Base-by-base conservation (phyloP, 2,329 filamentous ascomycete species). In the Cladophialophora bantiana region DNA sequence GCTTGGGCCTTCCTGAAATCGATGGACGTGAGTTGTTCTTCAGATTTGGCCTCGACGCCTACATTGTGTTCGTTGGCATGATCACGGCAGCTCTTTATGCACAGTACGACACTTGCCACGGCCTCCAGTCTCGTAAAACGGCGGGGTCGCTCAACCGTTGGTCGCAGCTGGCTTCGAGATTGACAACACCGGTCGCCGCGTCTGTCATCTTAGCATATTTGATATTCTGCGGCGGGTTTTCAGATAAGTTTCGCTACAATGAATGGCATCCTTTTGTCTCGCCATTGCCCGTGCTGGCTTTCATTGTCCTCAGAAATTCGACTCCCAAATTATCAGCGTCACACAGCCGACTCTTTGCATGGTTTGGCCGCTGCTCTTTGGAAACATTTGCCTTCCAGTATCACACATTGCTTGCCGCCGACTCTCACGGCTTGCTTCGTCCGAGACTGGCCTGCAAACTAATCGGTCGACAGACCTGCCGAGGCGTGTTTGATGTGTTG, bases 321-420 rank as follows among this genome's bases (percentile, higher is more conserved):
- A 78, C 80, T 61, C 69, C 72, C 0, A 56, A 71, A 0, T 75
- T 85, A 9, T 78, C 83, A 6, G 80, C 78, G 7, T 76, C 78
- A 50, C 78, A 85, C 71, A 82, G 83, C 13, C 72, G 69, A 1
- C 68, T 81, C 1, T 86, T 86, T 34, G 82, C 84, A 0, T 85
- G 81, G 78, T 75, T 90, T 2, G 87, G 88, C 1, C 78, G 79
- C 5, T 83, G 83, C 65, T 86, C 86, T 0, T 81, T 88, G 1
- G 88, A 89, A 75, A 83, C 85, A 0, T 88, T 86, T 69, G 79
- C 87, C 5, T 77, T 90, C 42, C 86, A 89, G 70, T 84, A 84
- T 73, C 88, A 90, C 73, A 80, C 88, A 61, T 88, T 85, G 82
- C 81, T 89, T 7, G 86, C 85, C 1, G 85, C 82, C 2, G 86